A percentile compares a stretch with the other conserved stretches of the same genome.
Conservation (phyloP, 2,329 filamentous ascomycete genomes). For the Podosphaera fusca region DNA sequence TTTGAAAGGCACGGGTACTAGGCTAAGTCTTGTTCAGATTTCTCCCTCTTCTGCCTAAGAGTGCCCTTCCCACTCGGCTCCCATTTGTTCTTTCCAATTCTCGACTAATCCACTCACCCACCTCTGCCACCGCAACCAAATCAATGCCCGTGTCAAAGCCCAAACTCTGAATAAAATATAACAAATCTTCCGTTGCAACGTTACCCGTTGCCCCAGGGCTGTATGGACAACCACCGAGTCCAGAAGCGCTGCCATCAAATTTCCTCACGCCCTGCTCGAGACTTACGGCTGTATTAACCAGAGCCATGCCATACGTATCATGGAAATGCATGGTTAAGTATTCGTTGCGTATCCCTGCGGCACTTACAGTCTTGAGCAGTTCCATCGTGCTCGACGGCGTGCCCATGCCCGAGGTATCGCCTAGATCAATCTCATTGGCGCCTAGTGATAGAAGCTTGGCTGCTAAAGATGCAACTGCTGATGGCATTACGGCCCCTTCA, state of each 20-base stretch:
- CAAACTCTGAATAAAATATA: conserved; percentile 52
- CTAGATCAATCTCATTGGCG: conserved; percentile 73
- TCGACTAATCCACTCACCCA: conserved; percentile 48
- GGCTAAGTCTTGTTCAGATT: too few relatives aligned
- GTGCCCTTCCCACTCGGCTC: conserved; percentile 32
- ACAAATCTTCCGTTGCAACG: conserved; percentile 63
- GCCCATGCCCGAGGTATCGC: conserved; percentile 80
- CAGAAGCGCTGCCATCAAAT: conserved; percentile 61
- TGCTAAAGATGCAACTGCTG: conserved; percentile 41
- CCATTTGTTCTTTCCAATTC: conserved; percentile 39
- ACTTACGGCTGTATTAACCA: conserved; percentile 60
- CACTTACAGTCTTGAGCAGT: conserved; percentile 38
- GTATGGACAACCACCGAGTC: conserved; percentile 67
- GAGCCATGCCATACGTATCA: conserved; percentile 66
- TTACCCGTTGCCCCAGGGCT: conserved; percentile 72
- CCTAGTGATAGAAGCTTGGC: conserved; percentile 58
- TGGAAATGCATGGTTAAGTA: conserved; percentile 72
- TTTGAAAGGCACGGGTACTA: too few relatives aligned
- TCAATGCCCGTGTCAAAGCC: conserved; percentile 56
- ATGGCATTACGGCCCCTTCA: conserved; percentile 39
- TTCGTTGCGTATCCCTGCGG: conserved; percentile 43
- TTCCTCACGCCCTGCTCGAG: conserved; percentile 55
- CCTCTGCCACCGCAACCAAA: conserved; percentile 38
- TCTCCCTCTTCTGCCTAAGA: too few relatives aligned
- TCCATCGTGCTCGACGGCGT: conserved; percentile 47